Evolutionary conservation across 2,329 filamentous ascomycete species (phyloP), one percentile per base, ranked within the genome.

Genomic region (Clonostachys solani): DNA sequence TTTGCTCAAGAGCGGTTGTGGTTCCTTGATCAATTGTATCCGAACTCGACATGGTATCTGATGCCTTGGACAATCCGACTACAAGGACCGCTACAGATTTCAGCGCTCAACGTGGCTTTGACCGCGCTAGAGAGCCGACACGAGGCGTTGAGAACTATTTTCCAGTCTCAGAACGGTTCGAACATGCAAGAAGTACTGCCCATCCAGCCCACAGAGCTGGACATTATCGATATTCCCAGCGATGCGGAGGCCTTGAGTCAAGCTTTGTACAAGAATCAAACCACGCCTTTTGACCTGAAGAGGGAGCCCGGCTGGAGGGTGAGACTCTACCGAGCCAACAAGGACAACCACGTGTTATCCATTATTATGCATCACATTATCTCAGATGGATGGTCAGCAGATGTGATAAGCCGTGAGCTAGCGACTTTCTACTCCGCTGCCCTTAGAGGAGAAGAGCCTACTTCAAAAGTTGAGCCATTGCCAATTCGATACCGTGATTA

Each of bases 401-500:
- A 49, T 19, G 35, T 49, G 17, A 37, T 49, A 13, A 37, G 35
- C 18, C 19, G 33, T 16, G 47, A 49, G 23, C 36, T 49, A 19
- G 33, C 37, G 13, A 23, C 13, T 5, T 49, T 45, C 33, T 42
- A 49, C 40, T 13, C 29, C 15, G 43, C 47, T 23, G 40, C 46
- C 18, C 23, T 41, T 18, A 6, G 16, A 12, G 23, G 23, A 16
- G 10, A 33, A 12, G 44, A 42, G 15, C 43, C 43, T 10, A 17
- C 37, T 17, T 45, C 49, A 12, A 18, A 42, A 5, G n/a, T 57
- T 3, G 17, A 43, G 0, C 55, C 57, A 1, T 45, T 61, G 1
- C 51, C 58, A 0, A 52, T 61, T 13, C 57, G 58, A 35, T 61
- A 60, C 33, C 45, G 52, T 3, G 56, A 61, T 45, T 60, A 52